phyloP scores from a whole-genome alignment of 257 asterid genomes.

The Solanum paucissectum region DNA sequence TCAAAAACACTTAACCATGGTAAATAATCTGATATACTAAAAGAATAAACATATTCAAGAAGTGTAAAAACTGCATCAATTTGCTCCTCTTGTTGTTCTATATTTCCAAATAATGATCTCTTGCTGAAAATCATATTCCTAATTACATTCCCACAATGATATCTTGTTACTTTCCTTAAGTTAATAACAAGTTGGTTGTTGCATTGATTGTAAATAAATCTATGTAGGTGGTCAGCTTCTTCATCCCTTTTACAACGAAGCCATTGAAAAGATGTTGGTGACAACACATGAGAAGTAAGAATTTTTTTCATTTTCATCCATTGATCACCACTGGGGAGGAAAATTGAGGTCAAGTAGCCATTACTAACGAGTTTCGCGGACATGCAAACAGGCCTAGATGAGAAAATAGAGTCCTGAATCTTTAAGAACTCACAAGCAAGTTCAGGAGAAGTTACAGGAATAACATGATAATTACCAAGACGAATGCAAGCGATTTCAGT shows the following conservation, averaged over 20 bases:
- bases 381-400: conserved; percentile 7
- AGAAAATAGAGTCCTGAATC: conserved; percentile 1
- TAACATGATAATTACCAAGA: neutral
- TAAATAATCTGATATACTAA: neutral
- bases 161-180: neutral
- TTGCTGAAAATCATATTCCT: conserved; percentile 1
- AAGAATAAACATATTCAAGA: neutral
- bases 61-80: neutral
- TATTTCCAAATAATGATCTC: neutral
- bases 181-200: neutral
- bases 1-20: neutral
- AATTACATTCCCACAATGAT: neutral
- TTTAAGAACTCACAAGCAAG: conserved; percentile 16
- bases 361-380: neutral
- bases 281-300: neutral
- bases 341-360: neutral
- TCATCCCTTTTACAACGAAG: neutral
- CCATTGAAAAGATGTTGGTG: neutral
- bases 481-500: conserved; percentile 10
- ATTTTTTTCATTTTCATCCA: conserved; percentile 6
- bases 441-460: conserved; percentile 14
- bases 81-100: neutral
- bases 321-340: neutral
- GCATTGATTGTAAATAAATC: neutral
- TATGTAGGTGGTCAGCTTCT: conserved; percentile 1